Conservation (phyloP, 2,329 filamentous ascomycete species). For the Rutstroemia sp. region DNA sequence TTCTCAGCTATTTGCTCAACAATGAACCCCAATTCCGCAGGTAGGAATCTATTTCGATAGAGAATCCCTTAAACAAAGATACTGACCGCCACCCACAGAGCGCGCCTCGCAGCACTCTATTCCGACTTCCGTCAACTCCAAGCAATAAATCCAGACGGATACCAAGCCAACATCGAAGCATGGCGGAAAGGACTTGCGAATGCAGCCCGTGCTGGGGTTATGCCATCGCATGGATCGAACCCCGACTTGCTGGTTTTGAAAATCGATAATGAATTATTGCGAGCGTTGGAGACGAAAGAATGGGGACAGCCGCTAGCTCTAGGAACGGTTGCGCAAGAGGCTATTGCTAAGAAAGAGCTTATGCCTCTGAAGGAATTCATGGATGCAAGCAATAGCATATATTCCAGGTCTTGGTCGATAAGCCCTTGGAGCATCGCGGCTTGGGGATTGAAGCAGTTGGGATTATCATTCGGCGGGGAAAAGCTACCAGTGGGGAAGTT, state of each 20-base stretch:
- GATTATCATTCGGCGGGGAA: slow-evolving; percentile 47
- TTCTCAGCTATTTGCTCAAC: slow-evolving; percentile 57
- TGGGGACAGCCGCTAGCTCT: slow-evolving; percentile 77
- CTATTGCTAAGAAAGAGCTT: slow-evolving; percentile 60
- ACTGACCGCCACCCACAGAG: slow-evolving; percentile 37
- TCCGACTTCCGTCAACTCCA: slow-evolving; percentile 74
- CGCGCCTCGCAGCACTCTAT: slow-evolving; percentile 77
- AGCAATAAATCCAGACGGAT: slow-evolving; percentile 77
- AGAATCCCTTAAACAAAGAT: not conserved
- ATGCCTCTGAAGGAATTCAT: slow-evolving; percentile 66
- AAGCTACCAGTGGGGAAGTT: slow-evolving; percentile 54
- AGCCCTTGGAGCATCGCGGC: slow-evolving; percentile 62
- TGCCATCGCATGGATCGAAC: slow-evolving; percentile 36
- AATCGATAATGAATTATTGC: slow-evolving; percentile 56
- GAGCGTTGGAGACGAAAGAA: slow-evolving; percentile 65
- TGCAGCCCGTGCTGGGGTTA: slow-evolving; percentile 54
- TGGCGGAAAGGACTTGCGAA: slow-evolving; percentile 71
- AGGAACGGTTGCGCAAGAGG: slow-evolving; percentile 69
- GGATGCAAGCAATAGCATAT: slow-evolving; percentile 59
- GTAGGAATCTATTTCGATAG: slow-evolving; percentile 30
- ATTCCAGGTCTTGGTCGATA: slow-evolving; percentile 62
- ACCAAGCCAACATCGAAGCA: slow-evolving; percentile 68
- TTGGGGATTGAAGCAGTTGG: slow-evolving; percentile 69
- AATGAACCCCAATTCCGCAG: slow-evolving; percentile 55
- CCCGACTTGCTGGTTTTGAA: slow-evolving; percentile 45